A percentile compares a stretch with the other conserved stretches of the same genome.
These are phyloP conservation scores for Starmerella gropengiesseri DNA, from an alignment of 805 yeast species.

Conservation along the genomic window DNA sequence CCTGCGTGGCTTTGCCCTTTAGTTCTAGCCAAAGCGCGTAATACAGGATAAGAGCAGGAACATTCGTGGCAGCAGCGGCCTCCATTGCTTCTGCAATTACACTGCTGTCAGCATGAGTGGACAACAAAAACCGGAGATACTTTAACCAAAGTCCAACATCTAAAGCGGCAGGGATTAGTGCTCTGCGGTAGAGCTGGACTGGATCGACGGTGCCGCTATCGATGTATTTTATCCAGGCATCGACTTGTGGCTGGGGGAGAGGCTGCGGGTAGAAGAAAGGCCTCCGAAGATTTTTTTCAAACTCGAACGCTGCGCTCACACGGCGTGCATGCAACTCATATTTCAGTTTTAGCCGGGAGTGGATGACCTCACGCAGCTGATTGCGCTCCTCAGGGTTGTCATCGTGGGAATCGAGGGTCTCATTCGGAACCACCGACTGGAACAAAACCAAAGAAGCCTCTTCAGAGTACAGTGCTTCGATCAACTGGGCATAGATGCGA, in stretches of 20 bases:
- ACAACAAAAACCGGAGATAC: slow-evolving; percentile 46
- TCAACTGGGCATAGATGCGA: slow-evolving; percentile 45
- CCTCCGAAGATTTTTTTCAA: slow-evolving; percentile 51
- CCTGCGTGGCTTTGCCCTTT: slow-evolving; percentile 22
- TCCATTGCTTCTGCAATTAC: slow-evolving; percentile 22
- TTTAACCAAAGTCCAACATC: slow-evolving; percentile 56
- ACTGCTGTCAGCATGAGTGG: slow-evolving; percentile 15
- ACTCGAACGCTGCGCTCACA: slow-evolving; percentile 58
- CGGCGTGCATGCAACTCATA: slow-evolving; percentile 23
- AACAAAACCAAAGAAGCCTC: background rate
- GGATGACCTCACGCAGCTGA: slow-evolving; percentile 9
- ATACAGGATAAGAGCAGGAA: slow-evolving; percentile 16
- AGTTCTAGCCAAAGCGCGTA: slow-evolving; percentile 28
- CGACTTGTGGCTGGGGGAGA: slow-evolving; percentile 35
- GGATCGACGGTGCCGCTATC: slow-evolving; percentile 33
- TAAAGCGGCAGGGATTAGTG: slow-evolving; percentile 44
- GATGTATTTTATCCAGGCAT: slow-evolving; percentile 55
- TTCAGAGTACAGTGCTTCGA: slow-evolving; percentile 19
- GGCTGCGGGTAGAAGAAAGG: slow-evolving; percentile 45
- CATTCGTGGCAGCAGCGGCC: slow-evolving; percentile 22
- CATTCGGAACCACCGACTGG: slow-evolving; percentile 2
- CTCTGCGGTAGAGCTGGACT: slow-evolving; percentile 53
- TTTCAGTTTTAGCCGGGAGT: slow-evolving; percentile 13
- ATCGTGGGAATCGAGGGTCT: background rate
- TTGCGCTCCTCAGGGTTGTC: slow-evolving; percentile 4